These are phyloP conservation scores for Thuidium tamariscinum DNA, from an alignment of 225 moss, liverwort and hornwort species.

Conservation along the genomic window DNA sequence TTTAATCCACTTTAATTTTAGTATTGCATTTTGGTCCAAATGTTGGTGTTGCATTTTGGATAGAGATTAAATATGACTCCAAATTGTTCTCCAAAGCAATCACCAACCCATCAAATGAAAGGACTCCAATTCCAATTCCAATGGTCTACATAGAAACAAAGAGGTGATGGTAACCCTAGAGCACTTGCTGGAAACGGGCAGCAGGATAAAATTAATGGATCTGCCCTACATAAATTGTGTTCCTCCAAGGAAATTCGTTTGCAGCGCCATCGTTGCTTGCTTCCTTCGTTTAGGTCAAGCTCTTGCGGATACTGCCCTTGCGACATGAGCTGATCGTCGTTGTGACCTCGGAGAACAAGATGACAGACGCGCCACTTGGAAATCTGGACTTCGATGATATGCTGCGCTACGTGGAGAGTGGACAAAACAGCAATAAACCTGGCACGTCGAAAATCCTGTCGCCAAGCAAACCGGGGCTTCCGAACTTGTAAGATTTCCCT, in stretches of 20 bases:
- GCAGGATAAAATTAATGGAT: background rate
- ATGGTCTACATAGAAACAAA: too few relatives aligned
- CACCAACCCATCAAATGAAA: too few relatives aligned
- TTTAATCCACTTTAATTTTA: background rate
- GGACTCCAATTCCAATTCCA: too few relatives aligned
- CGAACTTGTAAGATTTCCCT: slow-evolving; percentile 4
- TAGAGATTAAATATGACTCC: background rate
- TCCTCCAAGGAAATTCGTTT: background rate
- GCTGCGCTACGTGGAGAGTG: slow-evolving; percentile 44
- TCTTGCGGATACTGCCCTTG: background rate
- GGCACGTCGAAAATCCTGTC: slow-evolving; percentile 9
- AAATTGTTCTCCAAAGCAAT: background rate
- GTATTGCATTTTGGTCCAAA: accelerated
- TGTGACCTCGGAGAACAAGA: background rate
- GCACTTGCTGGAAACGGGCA: background rate
- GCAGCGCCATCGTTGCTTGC: background rate
- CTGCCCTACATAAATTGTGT: background rate
- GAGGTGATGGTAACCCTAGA: background rate
- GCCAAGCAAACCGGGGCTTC: slow-evolving; percentile 19
- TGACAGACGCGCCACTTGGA: slow-evolving; percentile 28
- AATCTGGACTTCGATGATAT: slow-evolving; percentile 46
- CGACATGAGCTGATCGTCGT: slow-evolving; percentile 7
- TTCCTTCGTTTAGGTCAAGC: background rate
- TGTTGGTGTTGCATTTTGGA: accelerated
- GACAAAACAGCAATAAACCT: slow-evolving; percentile 5